These are phyloP conservation scores for Oryza rufipogon DNA, from an alignment of 176 grass and related monocot species.

Conservation along the genomic window DNA sequence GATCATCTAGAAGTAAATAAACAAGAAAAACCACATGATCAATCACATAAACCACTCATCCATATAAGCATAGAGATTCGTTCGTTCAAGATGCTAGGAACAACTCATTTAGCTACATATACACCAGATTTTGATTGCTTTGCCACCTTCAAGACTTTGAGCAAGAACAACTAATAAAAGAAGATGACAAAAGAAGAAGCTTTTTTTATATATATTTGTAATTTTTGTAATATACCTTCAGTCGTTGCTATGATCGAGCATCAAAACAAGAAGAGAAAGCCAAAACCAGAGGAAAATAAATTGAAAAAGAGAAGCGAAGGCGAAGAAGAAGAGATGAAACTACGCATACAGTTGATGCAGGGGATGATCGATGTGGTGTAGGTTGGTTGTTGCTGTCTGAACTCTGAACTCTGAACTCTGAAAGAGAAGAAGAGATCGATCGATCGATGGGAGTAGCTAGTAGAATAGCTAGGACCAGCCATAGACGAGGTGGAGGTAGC, in stretches of 20 bases:
- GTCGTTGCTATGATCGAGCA: constrained; percentile 17
- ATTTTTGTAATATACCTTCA: background rate
- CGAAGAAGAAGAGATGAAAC: background rate
- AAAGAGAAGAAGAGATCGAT: background rate
- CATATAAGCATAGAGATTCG: background rate
- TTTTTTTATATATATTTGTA: background rate
- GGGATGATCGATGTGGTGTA: background rate
- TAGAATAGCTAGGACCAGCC: constrained; percentile 49
- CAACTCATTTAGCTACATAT: background rate
- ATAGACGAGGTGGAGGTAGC: constrained; percentile 64
- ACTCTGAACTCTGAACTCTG: no score
- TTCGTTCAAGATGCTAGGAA: background rate
- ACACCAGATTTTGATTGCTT: background rate
- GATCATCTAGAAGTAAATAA: background rate
- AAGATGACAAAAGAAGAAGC: background rate
- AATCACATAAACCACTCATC: background rate
- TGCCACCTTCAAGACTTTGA: background rate
- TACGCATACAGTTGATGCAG: background rate
- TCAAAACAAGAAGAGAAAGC: background rate
- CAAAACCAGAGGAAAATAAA: background rate
- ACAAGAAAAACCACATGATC: background rate
- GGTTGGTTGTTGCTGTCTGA: background rate
- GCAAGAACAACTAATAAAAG: background rate
- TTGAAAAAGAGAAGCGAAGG: background rate
- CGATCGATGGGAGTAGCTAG: no score